Base-by-base conservation (phyloP, 192 early-diverging fungal species). In the Gigaspora rosea region DNA sequence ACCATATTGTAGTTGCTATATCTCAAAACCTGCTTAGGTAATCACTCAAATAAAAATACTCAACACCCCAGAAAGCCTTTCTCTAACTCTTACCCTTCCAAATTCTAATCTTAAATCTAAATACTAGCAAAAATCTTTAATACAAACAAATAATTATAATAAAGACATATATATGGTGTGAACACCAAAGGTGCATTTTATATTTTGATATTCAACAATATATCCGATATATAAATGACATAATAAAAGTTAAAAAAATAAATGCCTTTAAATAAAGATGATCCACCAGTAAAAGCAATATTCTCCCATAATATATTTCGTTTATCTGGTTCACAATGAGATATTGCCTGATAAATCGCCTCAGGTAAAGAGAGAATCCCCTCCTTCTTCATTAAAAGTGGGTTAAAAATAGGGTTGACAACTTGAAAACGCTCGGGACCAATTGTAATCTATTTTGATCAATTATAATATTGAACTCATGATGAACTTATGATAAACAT, bases 211-310 rank as follows among this genome's bases (percentile, higher is more conserved):
- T 1, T 41, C 41, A 41, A 41, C 41, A 41, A 41, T 41, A 41
- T 41, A 41, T 41, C 36, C 36, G 36, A 41, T 41, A 41, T 41
- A 41, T 41, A 41, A 41, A 6, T 7, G 3, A 15, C 12, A 56
- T 11, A 56, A 13, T 56, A 18, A 54, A 18, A 52, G 6, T 56
- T 18, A 13, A 56, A 18, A 18, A 56, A 11, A 56, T 56, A 13
- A 52, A 11, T 65, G 80, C 83, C 83, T 77, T 76, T 79, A 11
- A 89, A 82, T 63, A 78, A 79, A 49, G 87, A 85, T 22, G 86
- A 87, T 3, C 97, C 97, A 50, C 97, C 97, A 0, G 94, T 94
- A 2, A 99, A 48, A 12, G 95, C 84, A 48, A 98, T 87, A 74
- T 86, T 85, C 73, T 98, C 96, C 94, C 94, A 97, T 61, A 97